Conservation (phyloP, 805 yeast species). For the Ogataea neopini region DNA sequence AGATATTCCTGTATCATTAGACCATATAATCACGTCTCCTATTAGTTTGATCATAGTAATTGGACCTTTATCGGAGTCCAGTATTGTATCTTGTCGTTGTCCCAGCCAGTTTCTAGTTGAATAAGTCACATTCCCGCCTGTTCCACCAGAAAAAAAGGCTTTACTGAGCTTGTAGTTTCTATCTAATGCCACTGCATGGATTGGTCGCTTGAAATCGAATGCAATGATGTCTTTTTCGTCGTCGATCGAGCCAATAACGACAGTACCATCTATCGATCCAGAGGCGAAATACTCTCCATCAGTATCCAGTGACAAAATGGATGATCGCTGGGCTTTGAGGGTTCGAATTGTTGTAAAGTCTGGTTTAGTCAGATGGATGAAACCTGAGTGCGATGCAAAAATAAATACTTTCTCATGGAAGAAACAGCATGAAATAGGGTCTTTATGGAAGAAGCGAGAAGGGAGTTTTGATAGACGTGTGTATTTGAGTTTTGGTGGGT, state of each 20-base stretch:
- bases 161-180: slow-evolving; percentile 61
- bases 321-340: slow-evolving; percentile 81
- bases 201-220: slow-evolving; percentile 82
- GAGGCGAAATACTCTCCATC: slow-evolving; percentile 80
- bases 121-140: slow-evolving; percentile 75
- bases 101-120: slow-evolving; percentile 89
- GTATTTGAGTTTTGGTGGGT: slow-evolving; percentile 76
- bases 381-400: slow-evolving; percentile 90
- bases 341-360: slow-evolving; percentile 66
- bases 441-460: slow-evolving; percentile 64
- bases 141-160: slow-evolving; percentile 85
- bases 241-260: slow-evolving; percentile 70
- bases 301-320: slow-evolving; percentile 69
- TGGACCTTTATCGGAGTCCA: slow-evolving; percentile 67
- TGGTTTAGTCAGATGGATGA: slow-evolving; percentile 65
- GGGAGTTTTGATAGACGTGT: slow-evolving; percentile 71
- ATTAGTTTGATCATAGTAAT: slow-evolving; percentile 65
- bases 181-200: slow-evolving; percentile 83
- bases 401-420: slow-evolving; percentile 62
- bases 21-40: slow-evolving; percentile 74
- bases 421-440: slow-evolving; percentile 72
- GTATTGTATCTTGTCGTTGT: slow-evolving; percentile 63
- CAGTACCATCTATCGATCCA: slow-evolving; percentile 93
- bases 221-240: slow-evolving; percentile 68
- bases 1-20: slow-evolving; percentile 78